phyloP scores from a whole-genome alignment of 78 protist species.

The Planoprotostelium fungivorum region DNA sequence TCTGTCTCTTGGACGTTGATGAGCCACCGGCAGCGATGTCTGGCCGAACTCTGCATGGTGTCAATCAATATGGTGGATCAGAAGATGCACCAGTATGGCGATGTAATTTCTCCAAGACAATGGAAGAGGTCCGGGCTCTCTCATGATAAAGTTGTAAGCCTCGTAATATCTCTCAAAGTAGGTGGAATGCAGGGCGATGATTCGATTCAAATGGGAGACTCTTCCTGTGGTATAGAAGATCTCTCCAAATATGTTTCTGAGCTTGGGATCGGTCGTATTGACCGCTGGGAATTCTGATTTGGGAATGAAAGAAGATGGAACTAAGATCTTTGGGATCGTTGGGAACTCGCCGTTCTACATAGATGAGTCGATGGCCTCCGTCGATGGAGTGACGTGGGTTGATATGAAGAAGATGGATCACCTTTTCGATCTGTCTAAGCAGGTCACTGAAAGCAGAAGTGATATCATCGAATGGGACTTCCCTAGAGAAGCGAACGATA shows the following conservation, averaged over 20 bases:
- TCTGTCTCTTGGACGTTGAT: slow-evolving; percentile 69
- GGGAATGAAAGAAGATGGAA: neutral
- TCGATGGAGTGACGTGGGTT: neutral
- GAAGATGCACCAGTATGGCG: slow-evolving; percentile 49
- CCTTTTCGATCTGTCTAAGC: neutral
- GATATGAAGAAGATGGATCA: neutral
- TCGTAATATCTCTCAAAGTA: slow-evolving; percentile 41
- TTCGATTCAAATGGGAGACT: slow-evolving; percentile 38
- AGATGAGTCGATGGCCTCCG: neutral
- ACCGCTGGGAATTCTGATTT: neutral
- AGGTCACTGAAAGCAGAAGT: neutral
- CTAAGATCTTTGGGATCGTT: neutral
- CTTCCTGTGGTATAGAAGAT: slow-evolving; percentile 41
- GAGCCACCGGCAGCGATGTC: slow-evolving; percentile 45
- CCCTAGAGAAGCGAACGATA: neutral
- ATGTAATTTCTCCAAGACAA: slow-evolving; percentile 56
- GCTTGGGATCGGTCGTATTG: neutral
- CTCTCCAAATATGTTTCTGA: slow-evolving; percentile 39
- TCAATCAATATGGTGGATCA: neutral
- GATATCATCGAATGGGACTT: neutral
- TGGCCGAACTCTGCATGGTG: slow-evolving; percentile 6
- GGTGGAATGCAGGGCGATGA: slow-evolving; percentile 53
- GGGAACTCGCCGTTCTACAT: neutral
- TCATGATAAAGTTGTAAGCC: slow-evolving; percentile 53
- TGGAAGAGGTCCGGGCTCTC: slow-evolving; percentile 73